These are phyloP conservation scores for Russula vinacea DNA, from an alignment of 768 basidiomycete species.

Conservation along the genomic window DNA sequence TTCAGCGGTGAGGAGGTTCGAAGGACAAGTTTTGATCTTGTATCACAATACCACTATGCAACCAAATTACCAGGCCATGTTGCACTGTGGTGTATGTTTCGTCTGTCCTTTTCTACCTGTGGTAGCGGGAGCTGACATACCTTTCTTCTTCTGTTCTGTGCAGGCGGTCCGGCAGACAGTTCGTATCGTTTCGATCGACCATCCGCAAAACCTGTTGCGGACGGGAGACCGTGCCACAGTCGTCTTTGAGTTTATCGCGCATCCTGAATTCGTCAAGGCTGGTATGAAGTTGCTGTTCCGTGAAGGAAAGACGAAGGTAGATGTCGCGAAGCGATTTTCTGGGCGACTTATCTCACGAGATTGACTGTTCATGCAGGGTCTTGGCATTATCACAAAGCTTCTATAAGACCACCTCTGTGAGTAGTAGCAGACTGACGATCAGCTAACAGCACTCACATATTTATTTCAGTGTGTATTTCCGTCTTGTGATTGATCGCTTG, in stretches of 20 bases:
- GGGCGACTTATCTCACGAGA: neutral
- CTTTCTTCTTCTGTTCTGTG: too few species aligned
- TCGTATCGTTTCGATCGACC: constrained; percentile 84
- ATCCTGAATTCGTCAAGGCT: constrained; percentile 87
- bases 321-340: constrained; percentile 27
- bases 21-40: constrained; percentile 89
- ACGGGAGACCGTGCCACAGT: constrained; percentile 95
- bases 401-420: constrained; percentile 39
- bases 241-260: constrained; percentile 91
- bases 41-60: constrained; percentile 95
- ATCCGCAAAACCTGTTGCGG: constrained; percentile 81
- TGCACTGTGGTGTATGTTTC: constrained; percentile 79
- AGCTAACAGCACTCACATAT: constrained; percentile 58
- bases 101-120: neutral
- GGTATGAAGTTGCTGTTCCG: constrained; percentile 92
- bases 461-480: neutral
- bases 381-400: constrained; percentile 71
- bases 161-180: constrained; percentile 91
- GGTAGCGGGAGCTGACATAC: constrained; percentile 20
- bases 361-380: constrained; percentile 47
- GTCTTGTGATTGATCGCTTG: neutral
- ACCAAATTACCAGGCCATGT: constrained; percentile 92
- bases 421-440: constrained; percentile 31
- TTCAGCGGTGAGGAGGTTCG: constrained; percentile 76
- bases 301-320: constrained; percentile 92